These are phyloP conservation scores for Exserohilum rostratum DNA, from an alignment of 2,329 filamentous ascomycete genomes.

Conservation along the genomic window DNA sequence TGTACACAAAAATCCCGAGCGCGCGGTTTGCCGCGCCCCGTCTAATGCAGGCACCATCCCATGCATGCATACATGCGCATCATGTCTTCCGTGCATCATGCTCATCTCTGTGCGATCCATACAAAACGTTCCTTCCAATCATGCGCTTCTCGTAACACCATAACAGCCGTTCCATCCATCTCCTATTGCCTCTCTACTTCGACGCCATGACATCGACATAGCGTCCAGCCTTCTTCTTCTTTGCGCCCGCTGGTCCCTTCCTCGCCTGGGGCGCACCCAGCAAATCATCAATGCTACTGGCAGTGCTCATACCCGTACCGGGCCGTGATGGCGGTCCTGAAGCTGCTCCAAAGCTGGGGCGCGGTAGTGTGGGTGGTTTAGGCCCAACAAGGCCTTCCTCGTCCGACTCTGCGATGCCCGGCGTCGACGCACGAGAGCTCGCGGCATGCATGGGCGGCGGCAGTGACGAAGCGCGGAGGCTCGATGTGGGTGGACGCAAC, in stretches of 20 bases:
- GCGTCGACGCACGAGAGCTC: constrained; percentile 39
- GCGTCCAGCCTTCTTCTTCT: constrained; percentile 80
- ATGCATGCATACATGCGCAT: neutral
- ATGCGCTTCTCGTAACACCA: constrained; percentile 3
- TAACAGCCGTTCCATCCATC: neutral
- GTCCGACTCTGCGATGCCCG: constrained; percentile 38
- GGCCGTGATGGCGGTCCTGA: constrained; percentile 56
- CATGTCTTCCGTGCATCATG: neutral
- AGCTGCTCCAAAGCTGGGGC: constrained; percentile 31
- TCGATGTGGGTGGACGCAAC: constrained; percentile 25
- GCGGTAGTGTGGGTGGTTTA: constrained; percentile 32
- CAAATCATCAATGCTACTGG: constrained; percentile 94
- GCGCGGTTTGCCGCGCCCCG: neutral
- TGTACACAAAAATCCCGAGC: neutral
- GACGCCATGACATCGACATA: constrained; percentile 80
- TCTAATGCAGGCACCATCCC: constrained; percentile 1
- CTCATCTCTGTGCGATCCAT: neutral
- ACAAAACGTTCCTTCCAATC: neutral
- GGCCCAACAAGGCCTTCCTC: constrained; percentile 29
- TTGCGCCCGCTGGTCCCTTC: constrained; percentile 58
- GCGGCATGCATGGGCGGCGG: constrained; percentile 42
- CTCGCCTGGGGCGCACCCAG: constrained; percentile 75
- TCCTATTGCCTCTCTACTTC: constrained; percentile 1
- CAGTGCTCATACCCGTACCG: constrained; percentile 82
- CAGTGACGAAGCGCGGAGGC: constrained; percentile 44